phyloP scores from a whole-genome alignment of 495 filamentous ascomycete genomes.

The Aspergillus campestris region DNA sequence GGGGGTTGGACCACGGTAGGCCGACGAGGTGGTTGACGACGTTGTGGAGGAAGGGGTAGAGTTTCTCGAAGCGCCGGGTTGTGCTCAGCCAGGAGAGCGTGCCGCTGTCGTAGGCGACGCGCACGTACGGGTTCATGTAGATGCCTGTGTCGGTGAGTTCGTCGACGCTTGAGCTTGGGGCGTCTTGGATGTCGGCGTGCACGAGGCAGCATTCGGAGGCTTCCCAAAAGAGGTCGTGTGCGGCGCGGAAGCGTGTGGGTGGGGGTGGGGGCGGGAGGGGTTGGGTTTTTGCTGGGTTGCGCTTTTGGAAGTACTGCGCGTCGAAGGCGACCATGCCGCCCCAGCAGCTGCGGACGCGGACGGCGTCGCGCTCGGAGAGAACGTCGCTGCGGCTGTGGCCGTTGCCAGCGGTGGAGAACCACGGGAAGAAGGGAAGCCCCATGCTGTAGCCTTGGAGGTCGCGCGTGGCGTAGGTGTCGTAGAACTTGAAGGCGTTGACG shows the following conservation, averaged over 20 bases:
- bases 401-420: constrained; percentile 54
- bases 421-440: constrained; percentile 66
- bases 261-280: constrained; percentile 5
- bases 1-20: constrained; percentile 50
- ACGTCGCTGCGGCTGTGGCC: constrained; percentile 52
- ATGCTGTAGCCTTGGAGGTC: constrained; percentile 64
- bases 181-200: constrained; percentile 56
- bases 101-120: constrained; percentile 50
- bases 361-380: constrained; percentile 53
- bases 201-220: constrained; percentile 74
- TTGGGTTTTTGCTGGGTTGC: not conserved
- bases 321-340: constrained; percentile 76
- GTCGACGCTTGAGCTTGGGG: constrained; percentile 23
- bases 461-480: constrained; percentile 73
- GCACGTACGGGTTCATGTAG: constrained; percentile 67
- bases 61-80: constrained; percentile 49
- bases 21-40: constrained; percentile 44
- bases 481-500: constrained; percentile 67
- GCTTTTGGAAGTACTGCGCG: constrained; percentile 49
- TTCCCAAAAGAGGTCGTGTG: constrained; percentile 62
- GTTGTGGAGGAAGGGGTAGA: constrained; percentile 47
- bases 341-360: constrained; percentile 72
- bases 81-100: constrained; percentile 49
- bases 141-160: constrained; percentile 45
- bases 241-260: constrained; percentile 58